These are phyloP conservation scores for Haplosporangium sp. DNA, from an alignment of 371 early-diverging fungal genomes.

Conservation along the genomic window DNA sequence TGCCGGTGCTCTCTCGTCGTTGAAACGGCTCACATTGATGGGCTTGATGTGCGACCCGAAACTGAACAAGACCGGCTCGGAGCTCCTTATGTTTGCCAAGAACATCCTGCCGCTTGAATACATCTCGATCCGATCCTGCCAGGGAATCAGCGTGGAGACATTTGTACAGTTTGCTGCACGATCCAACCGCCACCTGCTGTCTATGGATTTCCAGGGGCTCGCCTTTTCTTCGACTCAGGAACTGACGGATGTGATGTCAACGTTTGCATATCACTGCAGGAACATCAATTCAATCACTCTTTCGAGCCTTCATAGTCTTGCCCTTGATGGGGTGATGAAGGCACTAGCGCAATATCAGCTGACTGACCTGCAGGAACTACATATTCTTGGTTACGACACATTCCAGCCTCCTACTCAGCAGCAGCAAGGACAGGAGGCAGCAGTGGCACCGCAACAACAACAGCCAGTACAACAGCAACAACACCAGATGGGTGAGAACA, in stretches of 20 bases:
- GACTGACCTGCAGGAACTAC: slow-evolving; percentile 31
- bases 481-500: slow-evolving; percentile 3
- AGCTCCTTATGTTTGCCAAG: slow-evolving; percentile 39
- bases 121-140: slow-evolving; percentile 45
- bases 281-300: slow-evolving; percentile 40
- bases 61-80: slow-evolving; percentile 49
- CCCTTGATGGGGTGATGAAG: slow-evolving; percentile 38
- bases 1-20: slow-evolving; percentile 34
- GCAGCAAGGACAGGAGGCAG: slow-evolving; percentile 10
- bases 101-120: slow-evolving; percentile 38
- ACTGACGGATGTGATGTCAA: slow-evolving; percentile 34
- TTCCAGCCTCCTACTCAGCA: slow-evolving; percentile 20
- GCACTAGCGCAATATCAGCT: slow-evolving; percentile 16
- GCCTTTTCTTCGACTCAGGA: slow-evolving; percentile 39
- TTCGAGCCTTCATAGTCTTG: slow-evolving; percentile 30
- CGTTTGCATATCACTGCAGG: slow-evolving; percentile 41
- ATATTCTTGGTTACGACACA: slow-evolving; percentile 45
- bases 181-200: slow-evolving; percentile 18
- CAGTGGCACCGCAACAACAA: background rate
- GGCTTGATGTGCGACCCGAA: slow-evolving; percentile 41
- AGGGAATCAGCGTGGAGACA: slow-evolving; percentile 38
- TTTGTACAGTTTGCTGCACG: slow-evolving; percentile 31
- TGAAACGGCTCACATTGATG: slow-evolving; percentile 46
- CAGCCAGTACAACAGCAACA: slow-evolving; percentile 11
- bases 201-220: slow-evolving; percentile 42